Evolutionary conservation across 2,329 filamentous ascomycete genomes (phyloP), one percentile per base, ranked within the genome.

Genomic region (Boeremia exigua): DNA sequence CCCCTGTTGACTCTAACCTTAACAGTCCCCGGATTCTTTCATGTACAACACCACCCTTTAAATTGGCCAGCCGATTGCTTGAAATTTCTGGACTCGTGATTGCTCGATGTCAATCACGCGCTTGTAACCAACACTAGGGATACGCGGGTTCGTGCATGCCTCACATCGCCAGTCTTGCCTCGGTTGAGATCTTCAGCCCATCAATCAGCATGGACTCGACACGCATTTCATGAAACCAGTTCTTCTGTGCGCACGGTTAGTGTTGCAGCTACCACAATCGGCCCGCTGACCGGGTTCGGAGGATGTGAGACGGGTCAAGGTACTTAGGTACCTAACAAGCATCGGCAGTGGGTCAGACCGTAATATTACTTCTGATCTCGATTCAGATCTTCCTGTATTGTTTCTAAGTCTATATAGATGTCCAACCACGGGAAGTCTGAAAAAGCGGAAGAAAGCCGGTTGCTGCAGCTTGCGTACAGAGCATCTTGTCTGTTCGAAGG

Each of bases 231-330:
- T 23, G 34, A 15, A 42, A 15, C 43, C 36, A 27, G 17, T n/a
- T 32, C 6, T n/a, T 36, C 27, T n/a, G 14, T 47, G 37, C 36
- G 44, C 44, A 54, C 44, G 15, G 39, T 30, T 17, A 36, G 15
- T 46, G 34, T 30, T 51, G 52, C 48, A 37, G 29, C 15, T 37
- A 34, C 25, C 25, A 30, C 7, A 48, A 32, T 17, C 30, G 43
- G 61, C 58, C 58, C 65, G 54, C 29, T 53, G 46, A 66, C 62
- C 62, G 37, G 66, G 66, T 63, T 61, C 54, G 46, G 52, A 50
- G 46, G 17, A 34, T 47, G 33, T 47, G n/a, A 56, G 39, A 58
- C 58, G 53, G 54, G 49, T 42, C 51, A 28, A 63, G 33, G 59
- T 66, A 61, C 56, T 60, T 57, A 56, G 11, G 56, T 61, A 65